Base-by-base conservation (phyloP, 202 grass and related monocot genomes). In the Musa balbisiana region DNA sequence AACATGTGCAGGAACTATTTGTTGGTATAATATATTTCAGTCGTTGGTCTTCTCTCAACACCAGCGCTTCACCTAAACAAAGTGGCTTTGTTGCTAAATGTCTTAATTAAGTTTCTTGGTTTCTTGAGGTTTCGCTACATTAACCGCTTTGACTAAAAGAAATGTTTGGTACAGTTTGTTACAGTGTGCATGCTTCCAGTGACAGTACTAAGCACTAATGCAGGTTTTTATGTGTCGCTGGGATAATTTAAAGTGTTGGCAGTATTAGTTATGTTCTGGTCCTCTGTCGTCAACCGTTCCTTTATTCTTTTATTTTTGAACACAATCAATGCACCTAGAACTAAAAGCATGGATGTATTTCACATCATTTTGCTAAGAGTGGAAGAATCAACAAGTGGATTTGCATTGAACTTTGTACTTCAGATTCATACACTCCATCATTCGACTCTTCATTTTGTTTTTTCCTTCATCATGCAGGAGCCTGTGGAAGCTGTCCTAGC, bases 401-500 rank as follows among this genome's bases (percentile, higher is more conserved):
- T 43, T 26, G 64, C 33, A 43, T 33, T 4, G 25, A 33, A 21
- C 15, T 67, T 67, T 67, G 10, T 15, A 8, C 16, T 67, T 29
- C 3, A 15, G 6, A 26, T 8, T 15, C 3, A 8, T 16, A 29
- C 4, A 43, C 33, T 43, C 33, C 33, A 43, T 43, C 33, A 43
- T 43, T 43, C 33, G 33, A 43, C 33, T 72, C 51, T 72, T 20
- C 51, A 23, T 22, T 72, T 8, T 62, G n/a, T 20, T 20, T 78
- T 14, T 73, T 3, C 63, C 19, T 79, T 73, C 69, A 77, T 49
- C 20, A n/a, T 83, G 24, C 55, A 97, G 91, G 94, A 66, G 94
- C 94, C 25, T 98, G 91, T 73, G 87, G 91, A 56, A 98, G 91
- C 78, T 98, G 91, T 79, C 87, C 94, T 26, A 98, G 91, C 77